Conservation (phyloP, 2,329 filamentous ascomycete species). For the Alternaria novae-zelandiae region DNA sequence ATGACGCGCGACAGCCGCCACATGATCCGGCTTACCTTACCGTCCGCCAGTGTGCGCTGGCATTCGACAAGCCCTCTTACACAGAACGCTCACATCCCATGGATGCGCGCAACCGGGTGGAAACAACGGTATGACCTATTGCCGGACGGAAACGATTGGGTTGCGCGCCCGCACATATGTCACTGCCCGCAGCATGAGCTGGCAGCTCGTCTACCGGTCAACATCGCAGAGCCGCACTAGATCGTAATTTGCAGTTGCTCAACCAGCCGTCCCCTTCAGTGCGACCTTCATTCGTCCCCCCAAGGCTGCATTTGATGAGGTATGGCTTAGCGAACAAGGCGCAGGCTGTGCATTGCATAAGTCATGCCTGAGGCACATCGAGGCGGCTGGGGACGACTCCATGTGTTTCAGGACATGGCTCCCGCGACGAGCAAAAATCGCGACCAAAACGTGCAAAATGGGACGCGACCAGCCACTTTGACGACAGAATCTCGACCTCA, state of each 20-base stretch:
- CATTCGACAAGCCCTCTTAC: constrained; percentile 17
- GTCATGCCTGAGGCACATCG: constrained; percentile 34
- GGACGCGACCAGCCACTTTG: constrained; percentile 15
- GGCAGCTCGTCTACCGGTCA: constrained; percentile 37
- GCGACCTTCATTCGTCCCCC: constrained; percentile 26
- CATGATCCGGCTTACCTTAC: constrained; percentile 1
- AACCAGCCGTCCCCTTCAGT: constrained; percentile 18
- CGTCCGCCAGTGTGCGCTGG: constrained; percentile 33
- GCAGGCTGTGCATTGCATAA: constrained; percentile 38
- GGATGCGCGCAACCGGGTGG: constrained; percentile 15
- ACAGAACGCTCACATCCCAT: constrained; percentile 11
- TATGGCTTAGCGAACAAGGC: constrained; percentile 40
- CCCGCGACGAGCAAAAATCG: neutral
- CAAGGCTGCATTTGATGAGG: constrained; percentile 27
- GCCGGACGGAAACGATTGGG: constrained; percentile 38
- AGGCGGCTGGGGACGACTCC: constrained; percentile 6
- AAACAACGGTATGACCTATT: constrained; percentile 22
- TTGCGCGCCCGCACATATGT: constrained; percentile 29
- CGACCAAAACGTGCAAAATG: neutral
- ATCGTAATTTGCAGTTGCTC: constrained; percentile 18
- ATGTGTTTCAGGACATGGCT: constrained; percentile 1
- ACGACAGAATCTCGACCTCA: constrained; percentile 15
- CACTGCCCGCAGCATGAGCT: constrained; percentile 23
- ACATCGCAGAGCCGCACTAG: constrained; percentile 44
- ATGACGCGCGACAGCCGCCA: constrained; percentile 3